Evolutionary conservation across 1,284 basidiomycete genomes (phyloP), one percentile per base, ranked within the genome.

Genomic region (Trichosporon asahii): DNA sequence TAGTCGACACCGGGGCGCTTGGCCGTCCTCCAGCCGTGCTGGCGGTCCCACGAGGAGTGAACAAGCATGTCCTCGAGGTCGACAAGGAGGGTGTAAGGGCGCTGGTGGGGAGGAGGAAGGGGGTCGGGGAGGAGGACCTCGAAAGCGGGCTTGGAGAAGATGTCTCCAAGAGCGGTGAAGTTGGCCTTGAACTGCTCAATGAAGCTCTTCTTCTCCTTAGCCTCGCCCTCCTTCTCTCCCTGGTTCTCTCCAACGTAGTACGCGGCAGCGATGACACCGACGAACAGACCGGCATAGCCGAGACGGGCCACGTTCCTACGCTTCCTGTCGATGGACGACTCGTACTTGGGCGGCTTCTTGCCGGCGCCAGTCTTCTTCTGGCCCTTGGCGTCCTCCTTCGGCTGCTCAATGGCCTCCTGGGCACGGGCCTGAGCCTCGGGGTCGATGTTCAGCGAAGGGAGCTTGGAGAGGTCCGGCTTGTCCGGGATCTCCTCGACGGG

Each of bases 1-100:
- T 98, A 98, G 82, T 99, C 97, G 9, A 96, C 91, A 2, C 97
- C 97, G 1, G 96, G 96, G 66, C 97, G 89, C 84, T 95, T 95
- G 44, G 93, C 93, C 2, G 93, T 95, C 75, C 92, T 86, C 93
- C 93, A 95, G 37, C 93, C 93, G 76, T 91, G 86, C 85, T 90
- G 87, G 67, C 93, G 89, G 86, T 95, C 93, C 96, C 96, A 99
- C 2, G 90, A 90, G 15, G 92, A 95, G 33, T 92, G 91, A 23
- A 98, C 88, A 21, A 99, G 87, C 25, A 99, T 86, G 78, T 97
- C 95, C 76, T 99, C 96, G 27, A 99, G 85, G 60, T 95, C 95
- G 63, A 99, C 84, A 3, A 98, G 86, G 44, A 99, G 88, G 0
- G 95, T 98, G 84, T 94, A 97, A 1, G 94, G 94, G 68, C 95